These are phyloP conservation scores for Gastrodia elata DNA, from an alignment of 106 monocot species.

Conservation along the genomic window DNA sequence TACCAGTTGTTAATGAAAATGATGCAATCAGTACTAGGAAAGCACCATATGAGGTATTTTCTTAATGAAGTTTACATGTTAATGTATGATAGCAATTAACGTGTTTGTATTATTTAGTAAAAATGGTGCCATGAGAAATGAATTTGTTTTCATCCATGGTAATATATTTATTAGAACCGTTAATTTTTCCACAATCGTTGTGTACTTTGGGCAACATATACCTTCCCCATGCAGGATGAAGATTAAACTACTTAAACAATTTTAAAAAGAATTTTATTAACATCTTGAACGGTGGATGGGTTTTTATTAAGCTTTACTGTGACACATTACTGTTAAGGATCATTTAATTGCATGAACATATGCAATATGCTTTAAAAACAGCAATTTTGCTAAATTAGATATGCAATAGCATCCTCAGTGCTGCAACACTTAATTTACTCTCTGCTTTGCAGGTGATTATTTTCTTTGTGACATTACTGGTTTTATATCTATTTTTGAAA, in stretches of 20 bases:
- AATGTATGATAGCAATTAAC: background rate
- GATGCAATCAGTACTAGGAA: constrained; percentile 92
- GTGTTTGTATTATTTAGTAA: background rate
- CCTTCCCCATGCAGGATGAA: background rate
- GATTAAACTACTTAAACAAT: background rate
- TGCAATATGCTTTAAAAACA: background rate
- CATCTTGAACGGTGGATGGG: background rate
- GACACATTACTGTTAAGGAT: background rate
- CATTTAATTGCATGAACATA: background rate
- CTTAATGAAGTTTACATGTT: background rate
- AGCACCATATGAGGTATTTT: constrained; percentile 84
- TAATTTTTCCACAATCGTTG: background rate
- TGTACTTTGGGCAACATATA: background rate
- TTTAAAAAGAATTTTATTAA: background rate
- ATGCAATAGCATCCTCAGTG: too few species aligned
- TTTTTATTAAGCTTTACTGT: background rate
- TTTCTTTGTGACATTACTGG: too few species aligned
- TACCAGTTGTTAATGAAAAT: constrained; percentile 97
- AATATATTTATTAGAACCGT: background rate
- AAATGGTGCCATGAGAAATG: background rate
- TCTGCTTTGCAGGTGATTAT: too few species aligned
- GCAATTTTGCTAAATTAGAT: too few species aligned
- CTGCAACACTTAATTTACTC: too few species aligned
- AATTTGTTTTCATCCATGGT: background rate
- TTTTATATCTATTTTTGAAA: too few species aligned